Evolutionary conservation across 2,329 filamentous ascomycete genomes (phyloP), one percentile per base, ranked within the genome.

Genomic region (Parastagonospora avenae): DNA sequence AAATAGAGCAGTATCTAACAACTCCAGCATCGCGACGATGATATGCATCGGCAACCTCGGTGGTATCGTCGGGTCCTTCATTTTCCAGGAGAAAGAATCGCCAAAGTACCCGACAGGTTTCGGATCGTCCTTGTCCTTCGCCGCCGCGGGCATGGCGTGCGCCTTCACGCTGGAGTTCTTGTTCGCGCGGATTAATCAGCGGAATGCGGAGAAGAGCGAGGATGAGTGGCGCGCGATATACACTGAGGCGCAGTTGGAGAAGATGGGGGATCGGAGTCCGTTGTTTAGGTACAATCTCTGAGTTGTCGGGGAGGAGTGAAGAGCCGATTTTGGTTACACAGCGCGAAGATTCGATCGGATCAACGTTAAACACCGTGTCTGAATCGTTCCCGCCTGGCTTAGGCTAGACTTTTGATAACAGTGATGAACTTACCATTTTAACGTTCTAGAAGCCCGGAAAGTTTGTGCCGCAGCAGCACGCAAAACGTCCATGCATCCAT

Each of bases 231-330:
- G 63, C 12, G 64, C 55, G 5, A 63, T 64, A 28, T 76, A 75
- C 55, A 68, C 64, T 2, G 68, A 74, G 27, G 63, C 65, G 24
- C 60, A 76, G 50, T 46, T 76, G 39, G 63, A 67, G 37, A 65
- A 64, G 45, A 67, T 76, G 69, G 74, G 74, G 0, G 72, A 76
- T 52, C 59, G 67, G 46, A 72, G 66, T 44, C 74, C 73, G 4
- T 59, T 76, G 48, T 77, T 74, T 55, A 72, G 67, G 54, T 77
- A 77, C 32, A 19, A 56, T 24, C 31, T 63, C 7, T 63, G 32
- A 57, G 19, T 3, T 24, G 19, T 24, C 5, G 19, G 5, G 3
- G 19, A 5, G 19, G 19, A 24, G 5, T 24, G 19, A 5, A 24
- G 19, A 24, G 19, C 19, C n/a, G n/a, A n/a, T n/a, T n/a, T n/a